Conservation (phyloP, 176 grass and related monocot species). For the Oryza glaberrima region DNA sequence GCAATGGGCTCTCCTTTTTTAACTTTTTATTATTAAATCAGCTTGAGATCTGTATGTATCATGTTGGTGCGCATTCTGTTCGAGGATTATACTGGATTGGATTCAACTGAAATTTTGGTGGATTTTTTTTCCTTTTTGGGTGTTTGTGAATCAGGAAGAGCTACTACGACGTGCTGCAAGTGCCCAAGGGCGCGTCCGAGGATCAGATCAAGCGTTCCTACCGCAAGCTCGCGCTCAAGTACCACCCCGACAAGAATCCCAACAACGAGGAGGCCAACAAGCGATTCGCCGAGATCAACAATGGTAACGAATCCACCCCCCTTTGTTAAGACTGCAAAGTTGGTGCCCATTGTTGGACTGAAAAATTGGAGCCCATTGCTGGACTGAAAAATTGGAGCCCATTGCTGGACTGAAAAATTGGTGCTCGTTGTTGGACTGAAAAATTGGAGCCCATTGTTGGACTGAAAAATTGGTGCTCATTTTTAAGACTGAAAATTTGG, state of each 20-base stretch:
- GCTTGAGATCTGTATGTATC: conserved; percentile 15
- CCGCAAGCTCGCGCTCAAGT: conserved; percentile 95
- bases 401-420: too few relatives aligned
- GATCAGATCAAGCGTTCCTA: conserved; percentile 99
- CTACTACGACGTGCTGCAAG: conserved; percentile 94
- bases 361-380: too few relatives aligned
- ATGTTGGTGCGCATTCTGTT: not conserved
- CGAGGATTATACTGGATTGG: not conserved
- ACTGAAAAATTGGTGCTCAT: too few relatives aligned
- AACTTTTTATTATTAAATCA: not conserved
- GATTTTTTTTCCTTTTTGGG: not conserved
- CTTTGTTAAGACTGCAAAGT: not conserved
- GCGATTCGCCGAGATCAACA: conserved; percentile 90
- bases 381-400: not conserved
- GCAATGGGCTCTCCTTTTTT: not conserved
- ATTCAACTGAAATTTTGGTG: not conserved
- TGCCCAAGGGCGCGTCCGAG: conserved; percentile 85
- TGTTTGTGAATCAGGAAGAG: conserved; percentile 63
- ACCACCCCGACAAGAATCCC: conserved; percentile 97
- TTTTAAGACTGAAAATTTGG: not conserved
- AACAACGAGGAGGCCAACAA: conserved; percentile 94
- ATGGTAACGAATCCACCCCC: conserved; percentile 48
- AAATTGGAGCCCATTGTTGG: not conserved
- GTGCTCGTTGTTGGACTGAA: too few relatives aligned
- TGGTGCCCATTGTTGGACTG: too few relatives aligned